Evolutionary conservation across 768 basidiomycete genomes (phyloP), one percentile per base, ranked within the genome.

Genomic region (Tulasnella sp.): DNA sequence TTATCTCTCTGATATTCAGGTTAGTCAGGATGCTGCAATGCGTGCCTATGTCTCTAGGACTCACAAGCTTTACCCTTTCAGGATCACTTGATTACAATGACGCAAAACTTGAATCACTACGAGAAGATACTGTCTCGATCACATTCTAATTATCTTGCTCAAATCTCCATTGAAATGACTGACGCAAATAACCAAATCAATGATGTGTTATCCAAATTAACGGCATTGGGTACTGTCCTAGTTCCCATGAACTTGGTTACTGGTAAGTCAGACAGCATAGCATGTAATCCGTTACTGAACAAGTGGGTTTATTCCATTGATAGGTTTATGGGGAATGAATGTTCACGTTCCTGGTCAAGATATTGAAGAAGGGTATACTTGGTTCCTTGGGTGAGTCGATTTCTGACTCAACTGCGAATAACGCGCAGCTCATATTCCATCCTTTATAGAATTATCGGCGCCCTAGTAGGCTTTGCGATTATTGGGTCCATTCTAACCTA

Each of bases 181-280:
- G 92, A 96, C 60, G 95, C 95, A 35, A 99, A 99, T 69, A 99
- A 99, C 66, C 91, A 98, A 70, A 99, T 98, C 70, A 99, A 99
- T 67, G 91, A 98, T 62, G 95, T 99, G 2, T 77, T 98, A 4
- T 89, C 87, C 4, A 96, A 96, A 70, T 72, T 99, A 54, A 98
- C 95, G 0, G 93, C 95, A 5, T 75, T 99, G 40, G 95, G 95
- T 75, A 99, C 95, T 5, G 79, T 99, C 4, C 81, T 98, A 58
- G 82, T 99, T 63, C 95, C 86, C 31, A 95, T 92, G 83, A 98
- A 98, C 65, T 67, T 98, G 65, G 78, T 99, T 45, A 99, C 95
- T 24, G 92, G 86, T 80, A 49, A 27, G 71, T 61, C 5, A 15
- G 34, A 44, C 12, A 19, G 10, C 19, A 39, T 12, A 46, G 61